Percentiles rank a stretch among this genome's conserved stretches.
These are phyloP conservation scores for Fonsecaea monophora DNA, from an alignment of 2,329 filamentous ascomycete genomes.

Conservation along the genomic window DNA sequence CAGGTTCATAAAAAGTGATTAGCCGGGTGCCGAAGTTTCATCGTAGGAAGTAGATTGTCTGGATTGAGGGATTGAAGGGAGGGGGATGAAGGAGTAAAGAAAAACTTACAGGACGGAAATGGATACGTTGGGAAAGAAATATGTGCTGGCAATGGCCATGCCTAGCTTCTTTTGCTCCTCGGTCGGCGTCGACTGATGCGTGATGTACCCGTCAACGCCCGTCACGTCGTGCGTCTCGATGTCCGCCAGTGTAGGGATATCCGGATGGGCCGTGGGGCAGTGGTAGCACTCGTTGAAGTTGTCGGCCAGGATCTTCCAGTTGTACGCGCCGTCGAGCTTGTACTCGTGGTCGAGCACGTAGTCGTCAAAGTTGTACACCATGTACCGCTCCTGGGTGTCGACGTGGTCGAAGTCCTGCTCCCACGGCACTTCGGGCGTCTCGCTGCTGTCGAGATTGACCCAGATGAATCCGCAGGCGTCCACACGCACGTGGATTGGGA, in stretches of 20 bases:
- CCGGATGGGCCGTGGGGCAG: slow-evolving; percentile 64
- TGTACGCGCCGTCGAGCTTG: slow-evolving; percentile 36
- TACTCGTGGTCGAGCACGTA: slow-evolving; percentile 55
- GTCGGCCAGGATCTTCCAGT: slow-evolving; percentile 41
- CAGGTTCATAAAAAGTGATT: not conserved
- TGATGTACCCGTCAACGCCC: slow-evolving; percentile 61
- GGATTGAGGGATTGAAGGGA: too few relatives aligned
- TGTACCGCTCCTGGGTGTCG: slow-evolving; percentile 57
- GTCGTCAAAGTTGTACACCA: slow-evolving; percentile 61
- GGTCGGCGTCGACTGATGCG: slow-evolving; percentile 56
- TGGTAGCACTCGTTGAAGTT: slow-evolving; percentile 57
- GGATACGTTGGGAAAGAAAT: slow-evolving; percentile 39
- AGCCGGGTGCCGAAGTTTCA: slow-evolving; percentile 1
- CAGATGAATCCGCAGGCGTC: slow-evolving; percentile 38
- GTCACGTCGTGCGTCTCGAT: slow-evolving; percentile 61
- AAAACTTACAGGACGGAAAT: slow-evolving; percentile 36
- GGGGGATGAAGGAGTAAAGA: not conserved
- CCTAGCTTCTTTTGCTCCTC: slow-evolving; percentile 31
- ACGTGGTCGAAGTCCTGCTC: slow-evolving; percentile 35
- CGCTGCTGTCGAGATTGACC: slow-evolving; percentile 36
- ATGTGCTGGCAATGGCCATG: slow-evolving; percentile 35
- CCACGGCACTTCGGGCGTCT: slow-evolving; percentile 34
- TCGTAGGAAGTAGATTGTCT: too few relatives aligned
- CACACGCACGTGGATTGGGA: slow-evolving; percentile 44
- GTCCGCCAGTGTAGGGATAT: slow-evolving; percentile 61